Evolutionary conservation across 805 yeast species (phyloP), one percentile per base, ranked within the genome.

Genomic region (Kodamaea lidongshanica): DNA sequence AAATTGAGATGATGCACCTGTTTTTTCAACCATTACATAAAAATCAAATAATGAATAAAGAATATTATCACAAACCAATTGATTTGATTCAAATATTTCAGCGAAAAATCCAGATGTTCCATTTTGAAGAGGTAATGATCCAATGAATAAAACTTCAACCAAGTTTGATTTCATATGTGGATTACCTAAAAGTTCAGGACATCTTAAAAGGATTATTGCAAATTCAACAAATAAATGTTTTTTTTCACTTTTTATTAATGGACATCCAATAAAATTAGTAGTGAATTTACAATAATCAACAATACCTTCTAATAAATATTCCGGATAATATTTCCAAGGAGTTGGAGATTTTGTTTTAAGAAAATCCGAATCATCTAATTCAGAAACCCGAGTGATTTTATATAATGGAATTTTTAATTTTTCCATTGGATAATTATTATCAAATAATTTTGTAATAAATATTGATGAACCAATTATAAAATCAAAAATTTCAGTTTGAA

Each of bases 1-100:
- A 51, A 89, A 92, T 56, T 92, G 97, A 0, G 94, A 77, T 6
- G 89, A 79, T 2, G 96, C 81, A 7, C 98, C 98, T 0, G 98
- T 92, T 48, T 84, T 87, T 54, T 92, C 99, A 29, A 89, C 88
- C 68, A 84, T 85, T 19, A 92, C 95, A 54, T 89, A 92, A 39
- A 87, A 82, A 45, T 86, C 94, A 56, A 92, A 69, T 34, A 92
- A 66, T 1, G 95, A 82, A 46, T 84, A 87, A 34, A 92, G 62
- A 39, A 92, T 52, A 51, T 87, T 76, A 21, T 77, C 64, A 17
- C 62, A 58, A 2, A 86, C 79, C 13, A 80, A 46, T 31, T 71
- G 68, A 45, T 86, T 77, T 7, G 74, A 61, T 44, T 70, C 77
- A 54, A 86, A 77, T 6, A 79, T 65, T 5, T 67, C 66, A 38